Base-by-base conservation (phyloP, 2,329 filamentous ascomycete species). In the Diplodia mutila region DNA sequence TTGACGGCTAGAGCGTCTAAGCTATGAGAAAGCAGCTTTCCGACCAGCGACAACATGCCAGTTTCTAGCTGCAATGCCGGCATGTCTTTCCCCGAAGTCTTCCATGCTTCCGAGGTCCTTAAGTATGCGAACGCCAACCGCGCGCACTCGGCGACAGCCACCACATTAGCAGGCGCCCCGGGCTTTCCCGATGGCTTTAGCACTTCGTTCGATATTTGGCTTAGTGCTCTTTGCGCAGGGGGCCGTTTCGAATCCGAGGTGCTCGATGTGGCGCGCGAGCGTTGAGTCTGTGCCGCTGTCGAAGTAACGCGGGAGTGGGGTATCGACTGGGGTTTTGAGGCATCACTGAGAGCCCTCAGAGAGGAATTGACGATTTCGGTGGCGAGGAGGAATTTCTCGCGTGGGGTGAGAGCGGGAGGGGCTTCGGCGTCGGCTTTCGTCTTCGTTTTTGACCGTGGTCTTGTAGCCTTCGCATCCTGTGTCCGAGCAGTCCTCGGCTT, bases 321-420 rank as follows among this genome's bases (percentile, higher is more conserved):
- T 29, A 69, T 69, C 9, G 71, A 75, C 2, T 79, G 69, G 2
- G 81, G 77, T 75, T 89, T 93, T 23, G 88, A 83, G 0, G 88
- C 88, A 67, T 91, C 88, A n/a, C 85, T 84, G 3, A 94, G 83
- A 11, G 86, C 84, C 73, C 91, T 93, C 48, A 94, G 82, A 1
- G 89, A 85, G 7, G 83, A 82, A 75, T 94, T 94, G 73, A 93
- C 87, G 42, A 92, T 83, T 69, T 93, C 87, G 0, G 91, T 92
- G 14, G 91, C 91, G 42, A 94, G 80, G 53, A 86, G 82, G 61
- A 88, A 88, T 76, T 85, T 87, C 68, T 92, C 90, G 72, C 85
- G 87, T 5, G 82, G 75, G 4, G 84, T 80, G 34, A 90, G 76
- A n/a, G 67, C 55, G 14, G 65, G 65, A 1, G 72, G n/a, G 4